Conservation (phyloP, 345 rosid species). For the Moricandia moricandioides region DNA sequence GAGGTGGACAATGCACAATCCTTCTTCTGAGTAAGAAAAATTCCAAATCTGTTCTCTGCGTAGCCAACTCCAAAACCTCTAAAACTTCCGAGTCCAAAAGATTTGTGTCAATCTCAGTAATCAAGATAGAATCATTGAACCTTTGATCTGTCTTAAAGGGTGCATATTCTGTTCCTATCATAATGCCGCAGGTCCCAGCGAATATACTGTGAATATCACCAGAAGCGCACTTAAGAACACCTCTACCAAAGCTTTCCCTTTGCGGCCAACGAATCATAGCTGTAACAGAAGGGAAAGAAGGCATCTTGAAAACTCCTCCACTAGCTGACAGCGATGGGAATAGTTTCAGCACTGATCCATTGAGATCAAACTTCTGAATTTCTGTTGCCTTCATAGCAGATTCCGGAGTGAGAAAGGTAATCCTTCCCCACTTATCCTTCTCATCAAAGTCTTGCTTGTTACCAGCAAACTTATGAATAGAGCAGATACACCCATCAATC, state of each 20-base stretch:
- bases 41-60: conserved; percentile 51
- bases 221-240: conserved; percentile 44
- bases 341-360: conserved; percentile 59
- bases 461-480: conserved; percentile 46
- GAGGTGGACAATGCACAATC: conserved; percentile 45
- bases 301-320: conserved; percentile 49
- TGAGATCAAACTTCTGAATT: conserved; percentile 48
- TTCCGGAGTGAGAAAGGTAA: conserved; percentile 75
- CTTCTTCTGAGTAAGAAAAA: conserved; percentile 57
- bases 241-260: conserved; percentile 52
- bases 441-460: conserved; percentile 49
- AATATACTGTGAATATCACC: conserved; percentile 46
- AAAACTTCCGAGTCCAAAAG: conserved; percentile 62
- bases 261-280: conserved; percentile 80
- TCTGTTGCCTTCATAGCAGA: conserved; percentile 66
- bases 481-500: conserved; percentile 58
- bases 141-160: conserved; percentile 40
- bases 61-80: conserved; percentile 46
- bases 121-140: conserved; percentile 38
- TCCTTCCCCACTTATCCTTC: conserved; percentile 73
- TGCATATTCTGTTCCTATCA: conserved; percentile 49
- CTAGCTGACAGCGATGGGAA: conserved; percentile 46
- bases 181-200: conserved; percentile 41
- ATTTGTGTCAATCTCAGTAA: conserved; percentile 58
- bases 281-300: conserved; percentile 61